A percentile compares a stretch with the other conserved stretches of the same genome.
phyloP scores from a whole-genome alignment of 169 alveolate genomes.

The Plasmodium sp. region DNA sequence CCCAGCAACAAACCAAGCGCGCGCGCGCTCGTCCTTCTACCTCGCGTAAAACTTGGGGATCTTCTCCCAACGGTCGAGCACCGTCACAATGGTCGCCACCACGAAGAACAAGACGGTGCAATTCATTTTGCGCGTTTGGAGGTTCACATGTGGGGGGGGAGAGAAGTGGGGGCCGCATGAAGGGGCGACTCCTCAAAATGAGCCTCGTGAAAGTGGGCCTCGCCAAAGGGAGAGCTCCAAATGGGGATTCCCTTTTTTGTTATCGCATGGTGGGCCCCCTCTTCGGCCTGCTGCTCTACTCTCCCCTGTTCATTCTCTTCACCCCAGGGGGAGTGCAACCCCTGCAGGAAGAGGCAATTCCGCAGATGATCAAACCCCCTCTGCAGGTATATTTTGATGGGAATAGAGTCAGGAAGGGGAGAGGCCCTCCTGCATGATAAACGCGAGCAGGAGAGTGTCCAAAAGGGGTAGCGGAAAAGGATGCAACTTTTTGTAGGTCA shows the following conservation, averaged over 20 bases:
- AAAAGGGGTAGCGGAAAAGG: background rate
- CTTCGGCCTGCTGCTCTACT: background rate
- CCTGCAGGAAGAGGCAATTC: background rate
- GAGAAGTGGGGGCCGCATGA: background rate
- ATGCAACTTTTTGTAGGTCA: background rate
- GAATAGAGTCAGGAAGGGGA: background rate
- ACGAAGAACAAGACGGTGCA: background rate
- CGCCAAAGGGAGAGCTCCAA: background rate
- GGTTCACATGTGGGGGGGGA: background rate
- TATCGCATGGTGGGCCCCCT: background rate
- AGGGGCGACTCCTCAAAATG: background rate
- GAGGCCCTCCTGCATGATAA: background rate
- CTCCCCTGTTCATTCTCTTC: background rate
- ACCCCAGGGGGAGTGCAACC: background rate
- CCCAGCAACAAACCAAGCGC: background rate
- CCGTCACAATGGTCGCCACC: constrained; percentile 28
- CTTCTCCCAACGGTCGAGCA: constrained; percentile 12
- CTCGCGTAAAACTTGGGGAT: constrained; percentile 59
- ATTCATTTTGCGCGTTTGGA: background rate
- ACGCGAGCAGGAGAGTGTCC: background rate
- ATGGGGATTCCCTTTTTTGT: background rate
- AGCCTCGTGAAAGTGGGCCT: no score
- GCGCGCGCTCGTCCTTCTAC: background rate
- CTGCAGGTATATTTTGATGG: background rate
- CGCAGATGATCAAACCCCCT: background rate